phyloP scores from a whole-genome alignment of 2,329 filamentous ascomycete species.

The Calycina herbarum region DNA sequence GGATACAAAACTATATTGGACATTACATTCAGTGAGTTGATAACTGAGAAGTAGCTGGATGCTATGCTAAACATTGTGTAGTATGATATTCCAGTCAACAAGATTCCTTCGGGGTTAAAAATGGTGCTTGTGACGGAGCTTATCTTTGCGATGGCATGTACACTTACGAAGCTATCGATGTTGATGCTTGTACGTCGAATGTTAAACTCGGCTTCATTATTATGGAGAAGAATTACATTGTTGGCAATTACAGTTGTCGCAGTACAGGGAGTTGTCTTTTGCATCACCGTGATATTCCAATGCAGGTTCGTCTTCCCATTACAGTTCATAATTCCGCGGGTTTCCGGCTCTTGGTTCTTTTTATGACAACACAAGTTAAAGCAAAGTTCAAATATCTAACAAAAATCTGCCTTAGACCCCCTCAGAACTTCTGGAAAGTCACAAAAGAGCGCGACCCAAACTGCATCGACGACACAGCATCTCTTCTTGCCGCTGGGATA shows the following conservation, averaged over 20 bases:
- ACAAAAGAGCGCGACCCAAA: slow-evolving; percentile 37
- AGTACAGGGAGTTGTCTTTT: slow-evolving; percentile 29
- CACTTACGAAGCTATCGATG: slow-evolving; percentile 42
- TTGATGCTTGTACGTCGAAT: slow-evolving; percentile 36
- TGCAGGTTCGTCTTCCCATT: slow-evolving; percentile 26
- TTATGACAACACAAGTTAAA: too few species aligned
- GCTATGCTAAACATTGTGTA: slow-evolving; percentile 20
- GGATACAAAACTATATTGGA: slow-evolving; percentile 40
- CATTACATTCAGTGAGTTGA: slow-evolving; percentile 37
- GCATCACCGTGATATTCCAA: slow-evolving; percentile 30
- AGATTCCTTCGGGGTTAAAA: slow-evolving; percentile 40
- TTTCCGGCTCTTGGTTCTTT: too few species aligned
- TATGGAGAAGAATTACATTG: slow-evolving; percentile 30
- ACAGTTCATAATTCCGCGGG: not conserved
- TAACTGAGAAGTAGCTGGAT: not conserved
- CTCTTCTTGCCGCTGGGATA: slow-evolving; percentile 54
- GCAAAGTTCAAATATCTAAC: not conserved
- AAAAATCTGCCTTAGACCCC: slow-evolving; percentile 31
- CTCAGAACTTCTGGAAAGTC: slow-evolving; percentile 43
- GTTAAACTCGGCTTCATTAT: slow-evolving; percentile 23
- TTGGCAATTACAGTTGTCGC: slow-evolving; percentile 25
- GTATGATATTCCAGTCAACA: slow-evolving; percentile 41
- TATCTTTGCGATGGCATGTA: slow-evolving; percentile 40
- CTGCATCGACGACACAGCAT: slow-evolving; percentile 50
- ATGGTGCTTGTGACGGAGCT: slow-evolving; percentile 43